These are phyloP conservation scores for Psidium friedrichsthalianum DNA, from an alignment of 345 rosid genomes.

Conservation along the genomic window DNA sequence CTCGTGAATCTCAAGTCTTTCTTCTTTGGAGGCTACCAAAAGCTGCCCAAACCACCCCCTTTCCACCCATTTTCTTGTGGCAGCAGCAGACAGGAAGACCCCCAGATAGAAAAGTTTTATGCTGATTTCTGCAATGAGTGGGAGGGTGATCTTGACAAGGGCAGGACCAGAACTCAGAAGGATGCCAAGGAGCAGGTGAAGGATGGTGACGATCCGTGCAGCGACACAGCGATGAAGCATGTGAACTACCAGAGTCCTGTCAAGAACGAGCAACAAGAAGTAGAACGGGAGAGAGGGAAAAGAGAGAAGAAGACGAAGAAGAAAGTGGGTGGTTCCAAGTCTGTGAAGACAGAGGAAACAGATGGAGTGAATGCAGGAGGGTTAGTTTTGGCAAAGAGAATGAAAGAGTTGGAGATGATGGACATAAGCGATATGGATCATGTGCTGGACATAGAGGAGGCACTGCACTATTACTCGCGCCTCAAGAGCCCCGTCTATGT, in stretches of 20 bases:
- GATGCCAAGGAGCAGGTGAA: not conserved
- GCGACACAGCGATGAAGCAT: not conserved
- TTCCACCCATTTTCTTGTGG: slow-evolving; percentile 6
- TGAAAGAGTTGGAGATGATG: slow-evolving; percentile 83
- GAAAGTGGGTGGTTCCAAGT: not conserved
- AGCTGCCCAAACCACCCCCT: slow-evolving; percentile 24
- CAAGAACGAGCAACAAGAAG: not conserved
- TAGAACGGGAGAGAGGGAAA: slow-evolving; percentile 6
- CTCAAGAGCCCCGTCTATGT: slow-evolving; percentile 76
- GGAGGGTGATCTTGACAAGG: not conserved
- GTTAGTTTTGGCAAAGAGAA: slow-evolving; percentile 49
- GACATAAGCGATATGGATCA: slow-evolving; percentile 64
- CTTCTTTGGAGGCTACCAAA: slow-evolving; percentile 31
- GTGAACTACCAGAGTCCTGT: not conserved
- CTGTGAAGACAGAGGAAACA: not conserved
- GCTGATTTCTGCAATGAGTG: not conserved
- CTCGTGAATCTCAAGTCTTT: slow-evolving; percentile 41
- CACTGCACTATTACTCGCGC: slow-evolving; percentile 68
- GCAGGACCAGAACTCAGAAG: not conserved
- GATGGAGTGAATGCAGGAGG: slow-evolving; percentile 17
- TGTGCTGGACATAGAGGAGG: slow-evolving; percentile 70
- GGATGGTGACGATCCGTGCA: not conserved
- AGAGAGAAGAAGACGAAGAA: slow-evolving; percentile 19
- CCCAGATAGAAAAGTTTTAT: not conserved
- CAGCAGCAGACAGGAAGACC: not conserved